Evolutionary conservation across 768 basidiomycete genomes (phyloP).

Genomic region (Thelephora aurantiotincta): DNA sequence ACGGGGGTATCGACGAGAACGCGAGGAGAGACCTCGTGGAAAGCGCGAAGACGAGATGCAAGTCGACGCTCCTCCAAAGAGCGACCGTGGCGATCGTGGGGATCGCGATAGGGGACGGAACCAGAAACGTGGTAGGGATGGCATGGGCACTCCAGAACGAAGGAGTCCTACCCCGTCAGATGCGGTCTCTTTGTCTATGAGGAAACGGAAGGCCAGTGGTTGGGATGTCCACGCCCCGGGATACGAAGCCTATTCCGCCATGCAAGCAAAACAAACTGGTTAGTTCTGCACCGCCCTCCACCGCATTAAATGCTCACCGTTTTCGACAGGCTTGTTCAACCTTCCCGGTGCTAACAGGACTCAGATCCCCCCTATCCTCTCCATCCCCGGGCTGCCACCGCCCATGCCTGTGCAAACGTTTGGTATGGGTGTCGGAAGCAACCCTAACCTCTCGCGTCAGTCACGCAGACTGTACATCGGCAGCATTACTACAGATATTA

Average conservation of each 20-base stretch:
- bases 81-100: slow-evolving; percentile 9
- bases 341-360: slow-evolving; percentile 90
- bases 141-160: slow-evolving; percentile 57
- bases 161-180: slow-evolving; percentile 88
- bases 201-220: slow-evolving; percentile 79
- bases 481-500: slow-evolving; percentile 89
- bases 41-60: neutral
- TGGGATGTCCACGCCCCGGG: slow-evolving; percentile 97
- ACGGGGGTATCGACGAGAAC: slow-evolving; percentile 2
- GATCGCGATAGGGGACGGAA: slow-evolving; percentile 30
- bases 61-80: slow-evolving; percentile 1
- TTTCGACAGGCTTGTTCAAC: slow-evolving; percentile 71
- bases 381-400: slow-evolving; percentile 68
- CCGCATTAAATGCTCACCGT: neutral
- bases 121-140: slow-evolving; percentile 31
- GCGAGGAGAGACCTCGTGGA: neutral
- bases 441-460: slow-evolving; percentile 85
- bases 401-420: slow-evolving; percentile 77
- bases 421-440: slow-evolving; percentile 75
- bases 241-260: slow-evolving; percentile 87
- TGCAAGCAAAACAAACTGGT: slow-evolving; percentile 99
- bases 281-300: slow-evolving; percentile 6
- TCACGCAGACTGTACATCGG: slow-evolving; percentile 94
- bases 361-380: slow-evolving; percentile 71
- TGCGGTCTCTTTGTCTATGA: slow-evolving; percentile 65